A percentile compares a stretch with the other conserved stretches of the same genome.
Conservation (phyloP, 2,329 filamentous ascomycete genomes). For the Elsinoe necatrix region DNA sequence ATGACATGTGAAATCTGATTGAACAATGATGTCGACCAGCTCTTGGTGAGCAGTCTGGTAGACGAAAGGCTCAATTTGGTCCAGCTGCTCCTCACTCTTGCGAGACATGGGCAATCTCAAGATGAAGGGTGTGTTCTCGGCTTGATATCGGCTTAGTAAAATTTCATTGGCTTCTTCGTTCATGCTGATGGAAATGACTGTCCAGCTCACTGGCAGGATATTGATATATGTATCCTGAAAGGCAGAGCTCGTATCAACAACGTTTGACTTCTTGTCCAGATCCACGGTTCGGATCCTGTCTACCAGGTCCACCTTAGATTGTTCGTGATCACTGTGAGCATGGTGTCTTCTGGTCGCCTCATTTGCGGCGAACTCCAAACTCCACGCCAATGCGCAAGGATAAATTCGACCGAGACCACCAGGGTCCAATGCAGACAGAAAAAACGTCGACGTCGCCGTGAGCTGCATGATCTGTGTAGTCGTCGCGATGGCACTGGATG, state of each 20-base stretch:
- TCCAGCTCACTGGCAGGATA: constrained; percentile 75
- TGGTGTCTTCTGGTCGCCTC: constrained; percentile 2
- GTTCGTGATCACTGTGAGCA: not conserved
- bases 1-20: constrained; percentile 79
- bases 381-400: constrained; percentile 2
- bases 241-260: constrained; percentile 27
- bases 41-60: constrained; percentile 74
- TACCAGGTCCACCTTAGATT: not conserved
- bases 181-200: constrained; percentile 73
- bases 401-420: not conserved
- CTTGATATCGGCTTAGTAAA: constrained; percentile 76
- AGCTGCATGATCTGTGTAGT: not conserved
- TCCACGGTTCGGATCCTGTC: not conserved
- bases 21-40: constrained; percentile 70
- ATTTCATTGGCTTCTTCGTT: constrained; percentile 77
- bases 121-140: constrained; percentile 70
- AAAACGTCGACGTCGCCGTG: not conserved
- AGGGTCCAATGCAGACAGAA: not conserved
- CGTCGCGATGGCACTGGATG: not conserved
- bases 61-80: constrained; percentile 51
- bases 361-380: not conserved
- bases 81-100: constrained; percentile 70
- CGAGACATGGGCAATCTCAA: constrained; percentile 77
- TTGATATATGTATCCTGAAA: constrained; percentile 80
- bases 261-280: not conserved